Percentiles rank a stretch among this genome's conserved stretches.
Conservation (phyloP, 441 rosid genomes). For the Syzygium syzygioides region DNA sequence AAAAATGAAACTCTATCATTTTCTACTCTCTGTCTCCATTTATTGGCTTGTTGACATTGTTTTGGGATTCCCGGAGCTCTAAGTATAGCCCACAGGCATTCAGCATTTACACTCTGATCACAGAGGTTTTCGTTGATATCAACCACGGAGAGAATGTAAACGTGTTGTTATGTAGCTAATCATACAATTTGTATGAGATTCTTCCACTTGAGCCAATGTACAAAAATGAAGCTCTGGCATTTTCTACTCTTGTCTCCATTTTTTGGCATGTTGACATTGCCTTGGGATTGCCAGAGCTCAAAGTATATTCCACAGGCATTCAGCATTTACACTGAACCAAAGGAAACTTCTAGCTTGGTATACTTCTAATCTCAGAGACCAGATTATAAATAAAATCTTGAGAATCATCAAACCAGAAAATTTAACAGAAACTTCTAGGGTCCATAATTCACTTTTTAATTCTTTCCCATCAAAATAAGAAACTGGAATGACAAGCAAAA, state of each 20-base stretch:
- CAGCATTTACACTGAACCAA: background rate
- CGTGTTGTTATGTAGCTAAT: background rate
- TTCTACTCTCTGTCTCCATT: background rate
- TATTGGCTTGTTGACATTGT: background rate
- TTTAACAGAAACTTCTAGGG: background rate
- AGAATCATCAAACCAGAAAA: background rate
- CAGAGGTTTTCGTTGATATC: background rate
- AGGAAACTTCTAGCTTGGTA: background rate
- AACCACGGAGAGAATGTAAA: background rate
- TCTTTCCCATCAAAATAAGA: background rate
- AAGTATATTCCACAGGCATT: background rate
- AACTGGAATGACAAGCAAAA: background rate
- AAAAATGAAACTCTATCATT: background rate
- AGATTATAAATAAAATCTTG: background rate
- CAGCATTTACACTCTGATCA: background rate
- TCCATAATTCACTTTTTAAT: background rate
- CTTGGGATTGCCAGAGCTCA: background rate
- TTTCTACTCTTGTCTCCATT: background rate
- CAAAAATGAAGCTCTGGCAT: background rate
- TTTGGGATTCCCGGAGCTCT: background rate
- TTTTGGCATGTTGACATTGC: background rate
- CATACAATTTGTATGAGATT: background rate
- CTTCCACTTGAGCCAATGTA: background rate
- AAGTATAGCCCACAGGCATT: background rate
- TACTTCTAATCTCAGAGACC: background rate